These are phyloP conservation scores for Davidsoniella neocaledoniae DNA, from an alignment of 2,329 filamentous ascomycete species.

Conservation along the genomic window DNA sequence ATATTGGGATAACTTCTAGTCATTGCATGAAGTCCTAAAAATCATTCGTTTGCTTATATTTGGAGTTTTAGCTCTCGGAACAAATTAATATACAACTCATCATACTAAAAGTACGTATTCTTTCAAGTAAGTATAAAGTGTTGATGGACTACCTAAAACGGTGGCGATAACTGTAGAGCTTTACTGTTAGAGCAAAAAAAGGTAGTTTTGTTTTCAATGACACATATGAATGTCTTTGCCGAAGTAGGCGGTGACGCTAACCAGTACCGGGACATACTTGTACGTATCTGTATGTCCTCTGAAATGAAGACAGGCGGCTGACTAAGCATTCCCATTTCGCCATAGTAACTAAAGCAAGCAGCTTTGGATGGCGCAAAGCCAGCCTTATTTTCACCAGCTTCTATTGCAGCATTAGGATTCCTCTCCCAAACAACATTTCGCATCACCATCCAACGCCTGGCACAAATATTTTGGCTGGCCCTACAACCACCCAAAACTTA, in stretches of 20 bases:
- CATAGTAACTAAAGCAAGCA: background rate
- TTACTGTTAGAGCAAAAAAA: too few relatives aligned
- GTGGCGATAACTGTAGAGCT: too few relatives aligned
- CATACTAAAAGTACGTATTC: too few relatives aligned
- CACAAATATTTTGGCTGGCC: too few relatives aligned
- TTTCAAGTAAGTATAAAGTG: too few relatives aligned
- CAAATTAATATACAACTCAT: too few relatives aligned
- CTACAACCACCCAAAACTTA: too few relatives aligned
- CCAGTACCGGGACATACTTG: background rate
- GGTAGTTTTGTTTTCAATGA: background rate
- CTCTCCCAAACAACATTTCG: slow-evolving; percentile 10
- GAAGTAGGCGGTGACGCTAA: background rate
- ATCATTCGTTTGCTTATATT: background rate
- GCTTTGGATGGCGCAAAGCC: background rate
- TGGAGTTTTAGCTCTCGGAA: background rate
- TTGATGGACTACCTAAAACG: too few relatives aligned
- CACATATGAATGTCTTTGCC: background rate
- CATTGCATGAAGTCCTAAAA: background rate
- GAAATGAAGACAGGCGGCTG: background rate
- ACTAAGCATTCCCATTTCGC: slow-evolving; percentile 6
- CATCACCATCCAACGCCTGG: background rate
- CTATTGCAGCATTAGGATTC: slow-evolving; percentile 5
- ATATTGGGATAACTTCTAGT: background rate
- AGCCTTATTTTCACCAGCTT: slow-evolving; percentile 11
- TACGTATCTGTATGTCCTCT: background rate